phyloP scores from a whole-genome alignment of 208 protist genomes.

The Eutreptiella sp. region DNA sequence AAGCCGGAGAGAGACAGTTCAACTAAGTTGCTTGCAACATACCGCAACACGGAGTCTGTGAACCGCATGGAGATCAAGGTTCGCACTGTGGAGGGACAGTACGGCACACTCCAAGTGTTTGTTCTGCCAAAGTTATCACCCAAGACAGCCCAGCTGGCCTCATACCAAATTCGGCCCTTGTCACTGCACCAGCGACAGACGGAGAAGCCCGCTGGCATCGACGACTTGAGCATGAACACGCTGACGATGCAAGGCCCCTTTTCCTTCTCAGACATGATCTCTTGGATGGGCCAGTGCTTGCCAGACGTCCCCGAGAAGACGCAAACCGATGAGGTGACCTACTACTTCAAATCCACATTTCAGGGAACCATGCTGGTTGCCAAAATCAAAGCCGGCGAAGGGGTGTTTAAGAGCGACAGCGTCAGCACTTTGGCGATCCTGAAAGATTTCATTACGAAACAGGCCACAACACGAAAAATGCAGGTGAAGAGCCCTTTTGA shows the following conservation, averaged over 20 bases:
- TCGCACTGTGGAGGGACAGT: slow-evolving; percentile 27
- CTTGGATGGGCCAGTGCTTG: slow-evolving; percentile 24
- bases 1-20: not conserved
- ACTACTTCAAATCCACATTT: slow-evolving; percentile 34
- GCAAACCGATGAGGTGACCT: slow-evolving; percentile 11
- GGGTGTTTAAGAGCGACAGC: slow-evolving; percentile 22
- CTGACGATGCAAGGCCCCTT: slow-evolving; percentile 24
- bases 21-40: slow-evolving; percentile 21
- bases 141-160: slow-evolving; percentile 21
- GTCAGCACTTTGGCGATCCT: slow-evolving; percentile 26
- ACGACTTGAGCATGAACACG: slow-evolving; percentile 2
- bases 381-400: slow-evolving; percentile 14
- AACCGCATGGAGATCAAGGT: slow-evolving; percentile 23
- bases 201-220: not conserved
- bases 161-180: slow-evolving; percentile 22
- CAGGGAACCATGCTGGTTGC: slow-evolving; percentile 15
- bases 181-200: slow-evolving; percentile 25
- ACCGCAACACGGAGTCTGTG: slow-evolving; percentile 18
- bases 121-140: slow-evolving; percentile 21
- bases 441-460: slow-evolving; percentile 27
- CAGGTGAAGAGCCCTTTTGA: slow-evolving; percentile 18
- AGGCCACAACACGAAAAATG: slow-evolving; percentile 28
- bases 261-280: slow-evolving; percentile 23
- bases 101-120: slow-evolving; percentile 27
- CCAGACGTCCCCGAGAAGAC: slow-evolving; percentile 26